These are phyloP conservation scores for Phlebopus sp. DNA, from an alignment of 1,284 basidiomycete species.

Conservation along the genomic window DNA sequence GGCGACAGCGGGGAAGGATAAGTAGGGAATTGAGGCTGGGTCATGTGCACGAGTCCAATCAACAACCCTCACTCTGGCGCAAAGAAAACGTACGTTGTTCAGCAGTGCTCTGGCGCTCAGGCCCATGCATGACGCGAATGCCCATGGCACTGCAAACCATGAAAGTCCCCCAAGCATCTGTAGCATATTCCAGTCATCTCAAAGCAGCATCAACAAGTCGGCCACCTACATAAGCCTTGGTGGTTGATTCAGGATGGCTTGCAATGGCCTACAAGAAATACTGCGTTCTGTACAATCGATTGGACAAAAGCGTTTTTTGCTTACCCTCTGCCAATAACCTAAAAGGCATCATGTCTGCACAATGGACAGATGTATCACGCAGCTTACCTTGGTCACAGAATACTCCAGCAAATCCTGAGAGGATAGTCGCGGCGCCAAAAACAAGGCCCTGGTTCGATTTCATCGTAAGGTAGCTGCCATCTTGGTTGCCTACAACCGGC, in stretches of 20 bases:
- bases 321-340: conserved; percentile 52
- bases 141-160: conserved; percentile 62
- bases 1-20: conserved; percentile 50
- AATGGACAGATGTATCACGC: not conserved
- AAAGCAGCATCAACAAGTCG: not conserved
- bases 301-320: conserved; percentile 5
- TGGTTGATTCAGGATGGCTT: conserved; percentile 47
- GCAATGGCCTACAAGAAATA: conserved; percentile 40
- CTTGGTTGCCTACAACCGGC: conserved; percentile 50
- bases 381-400: conserved; percentile 48
- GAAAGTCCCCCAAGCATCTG: conserved; percentile 59
- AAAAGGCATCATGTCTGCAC: not conserved
- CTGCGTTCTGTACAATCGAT: not conserved
- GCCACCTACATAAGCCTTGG: conserved; percentile 44
- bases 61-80: not conserved
- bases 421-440: conserved; percentile 48
- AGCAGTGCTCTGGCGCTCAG: conserved; percentile 52
- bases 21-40: conserved; percentile 49
- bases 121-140: conserved; percentile 57
- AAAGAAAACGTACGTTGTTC: conserved; percentile 33
- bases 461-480: conserved; percentile 59
- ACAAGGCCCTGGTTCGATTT: conserved; percentile 52
- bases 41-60: not conserved
- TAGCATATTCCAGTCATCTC: not conserved
- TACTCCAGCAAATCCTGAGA: conserved; percentile 46